Percentiles rank a stretch among this genome's conserved stretches.
phyloP scores from a whole-genome alignment of 2,329 filamentous ascomycete genomes.

The Colletotrichum acutatum region DNA sequence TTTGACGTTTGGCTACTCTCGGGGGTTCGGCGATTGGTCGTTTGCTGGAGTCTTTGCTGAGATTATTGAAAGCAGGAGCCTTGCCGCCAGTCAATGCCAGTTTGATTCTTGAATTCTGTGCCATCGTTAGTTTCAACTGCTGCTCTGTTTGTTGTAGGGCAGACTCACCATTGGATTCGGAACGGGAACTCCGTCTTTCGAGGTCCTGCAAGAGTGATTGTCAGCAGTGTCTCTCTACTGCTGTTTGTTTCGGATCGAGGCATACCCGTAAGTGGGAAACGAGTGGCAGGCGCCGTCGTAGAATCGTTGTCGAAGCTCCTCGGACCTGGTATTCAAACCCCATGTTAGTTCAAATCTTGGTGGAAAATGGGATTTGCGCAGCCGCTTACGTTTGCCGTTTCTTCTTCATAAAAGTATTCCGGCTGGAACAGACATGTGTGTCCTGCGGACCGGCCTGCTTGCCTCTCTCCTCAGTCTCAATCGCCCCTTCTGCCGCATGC shows the following conservation, averaged over 20 bases:
- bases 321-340: neutral
- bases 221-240: constrained; percentile 3
- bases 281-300: constrained; percentile 1
- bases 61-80: neutral
- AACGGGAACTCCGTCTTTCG: constrained; percentile 29
- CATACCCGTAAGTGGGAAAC: constrained; percentile 30
- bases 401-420: neutral
- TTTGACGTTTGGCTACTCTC: constrained; percentile 27
- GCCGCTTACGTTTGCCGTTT: constrained; percentile 3
- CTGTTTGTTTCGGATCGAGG: neutral
- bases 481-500: constrained; percentile 8
- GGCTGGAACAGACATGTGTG: neutral
- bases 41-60: constrained; percentile 12
- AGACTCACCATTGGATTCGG: constrained; percentile 28
- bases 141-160: neutral
- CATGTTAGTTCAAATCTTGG: neutral
- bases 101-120: neutral
- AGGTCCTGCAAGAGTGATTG: constrained; percentile 4
- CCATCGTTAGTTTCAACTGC: neutral
- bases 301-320: constrained; percentile 22
- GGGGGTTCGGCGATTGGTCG: constrained; percentile 6
- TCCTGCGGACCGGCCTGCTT: neutral
- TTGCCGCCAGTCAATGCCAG: neutral
- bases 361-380: neutral
- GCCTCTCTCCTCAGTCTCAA: constrained; percentile 1